phyloP scores from a whole-genome alignment of 495 filamentous ascomycete species.

The Xanthoparmelia taractica region DNA sequence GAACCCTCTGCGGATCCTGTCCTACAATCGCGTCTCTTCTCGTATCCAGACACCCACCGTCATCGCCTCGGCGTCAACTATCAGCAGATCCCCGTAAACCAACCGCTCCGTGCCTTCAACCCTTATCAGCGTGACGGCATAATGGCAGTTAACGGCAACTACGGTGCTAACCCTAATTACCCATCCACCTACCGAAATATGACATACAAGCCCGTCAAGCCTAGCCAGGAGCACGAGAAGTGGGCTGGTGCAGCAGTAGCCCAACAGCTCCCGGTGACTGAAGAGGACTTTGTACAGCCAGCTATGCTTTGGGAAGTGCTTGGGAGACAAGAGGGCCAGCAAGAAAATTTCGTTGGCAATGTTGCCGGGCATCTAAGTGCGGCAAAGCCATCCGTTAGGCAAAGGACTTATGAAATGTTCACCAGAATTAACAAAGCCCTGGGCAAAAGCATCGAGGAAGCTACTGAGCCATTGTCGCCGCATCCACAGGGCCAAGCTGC shows the following conservation, averaged over 20 bases:
- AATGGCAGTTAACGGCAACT: slow-evolving; percentile 64
- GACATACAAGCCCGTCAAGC: slow-evolving; percentile 50
- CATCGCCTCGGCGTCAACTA: slow-evolving; percentile 76
- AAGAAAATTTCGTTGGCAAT: slow-evolving; percentile 60
- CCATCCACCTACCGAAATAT: slow-evolving; percentile 54
- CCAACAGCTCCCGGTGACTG: slow-evolving; percentile 40
- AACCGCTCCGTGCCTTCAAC: slow-evolving; percentile 59
- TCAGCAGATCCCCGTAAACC: slow-evolving; percentile 78
- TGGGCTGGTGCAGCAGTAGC: slow-evolving; percentile 46
- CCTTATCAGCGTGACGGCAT: slow-evolving; percentile 68
- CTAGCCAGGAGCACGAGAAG: slow-evolving; percentile 55
- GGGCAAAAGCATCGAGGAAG: slow-evolving; percentile 24
- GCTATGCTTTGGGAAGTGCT: slow-evolving; percentile 59
- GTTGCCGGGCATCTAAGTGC: slow-evolving; percentile 47
- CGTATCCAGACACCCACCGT: slow-evolving; percentile 72
- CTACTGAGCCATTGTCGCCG: slow-evolving; percentile 24
- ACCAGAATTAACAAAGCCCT: slow-evolving; percentile 26
- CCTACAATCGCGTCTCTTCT: slow-evolving; percentile 72
- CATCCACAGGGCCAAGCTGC: slow-evolving; percentile 23
- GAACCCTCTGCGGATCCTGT: slow-evolving; percentile 71
- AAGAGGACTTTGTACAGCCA: slow-evolving; percentile 59
- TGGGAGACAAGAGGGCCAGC: slow-evolving; percentile 52
- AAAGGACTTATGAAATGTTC: slow-evolving; percentile 52
- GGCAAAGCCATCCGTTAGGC: slow-evolving; percentile 45
- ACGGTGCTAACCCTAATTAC: slow-evolving; percentile 64